Conservation (phyloP, 2,329 filamentous ascomycete genomes). For the Epicoccum nigrum region DNA sequence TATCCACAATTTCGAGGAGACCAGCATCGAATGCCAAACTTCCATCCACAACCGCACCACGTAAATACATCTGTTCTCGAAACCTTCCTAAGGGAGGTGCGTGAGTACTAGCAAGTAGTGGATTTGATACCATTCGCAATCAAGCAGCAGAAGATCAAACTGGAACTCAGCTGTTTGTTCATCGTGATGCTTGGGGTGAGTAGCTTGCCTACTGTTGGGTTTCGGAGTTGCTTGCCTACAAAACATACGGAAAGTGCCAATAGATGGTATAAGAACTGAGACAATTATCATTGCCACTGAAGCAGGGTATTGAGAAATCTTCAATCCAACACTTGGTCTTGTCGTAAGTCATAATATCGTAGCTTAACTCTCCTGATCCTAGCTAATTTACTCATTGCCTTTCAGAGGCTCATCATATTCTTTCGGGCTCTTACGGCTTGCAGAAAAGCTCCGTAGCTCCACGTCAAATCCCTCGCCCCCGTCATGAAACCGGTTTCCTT, state of each 20-base stretch:
- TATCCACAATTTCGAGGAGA: not conserved
- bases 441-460: constrained; percentile 54
- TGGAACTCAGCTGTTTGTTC: too few relatives aligned
- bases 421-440: constrained; percentile 47
- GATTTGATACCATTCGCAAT: too few relatives aligned
- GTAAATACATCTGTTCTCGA: not conserved
- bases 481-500: constrained; percentile 47
- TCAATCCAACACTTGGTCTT: not conserved
- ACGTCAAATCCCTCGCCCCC: constrained; percentile 53
- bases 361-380: not conserved
- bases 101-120: too few relatives aligned
- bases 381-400: not conserved
- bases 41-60: not conserved
- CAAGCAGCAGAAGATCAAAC: too few relatives aligned
- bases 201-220: too few relatives aligned
- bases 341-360: constrained; percentile 11
- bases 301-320: constrained; percentile 1
- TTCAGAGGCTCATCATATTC: not conserved
- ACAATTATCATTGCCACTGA: not conserved
- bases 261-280: too few relatives aligned
- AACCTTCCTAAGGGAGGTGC: too few relatives aligned
- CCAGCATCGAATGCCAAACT: not conserved
- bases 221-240: too few relatives aligned
- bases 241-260: too few relatives aligned
- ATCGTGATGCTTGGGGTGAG: too few relatives aligned